phyloP scores from a whole-genome alignment of 768 basidiomycete species.

The Pleurotus salmoneostramineus region DNA sequence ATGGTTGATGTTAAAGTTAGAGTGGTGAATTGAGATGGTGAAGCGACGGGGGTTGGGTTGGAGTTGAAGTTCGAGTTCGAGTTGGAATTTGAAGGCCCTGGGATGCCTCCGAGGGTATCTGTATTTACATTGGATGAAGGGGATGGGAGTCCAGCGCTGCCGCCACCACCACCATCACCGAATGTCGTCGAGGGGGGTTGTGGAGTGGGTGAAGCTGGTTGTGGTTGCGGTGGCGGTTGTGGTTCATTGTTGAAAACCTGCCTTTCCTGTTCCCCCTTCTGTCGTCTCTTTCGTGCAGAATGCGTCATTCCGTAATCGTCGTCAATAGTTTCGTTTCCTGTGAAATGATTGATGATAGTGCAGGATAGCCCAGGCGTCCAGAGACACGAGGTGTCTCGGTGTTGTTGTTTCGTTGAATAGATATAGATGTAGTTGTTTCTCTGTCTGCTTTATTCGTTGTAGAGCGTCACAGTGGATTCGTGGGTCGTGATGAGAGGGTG shows the following conservation, averaged over 20 bases:
- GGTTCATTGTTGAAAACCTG: constrained; percentile 2
- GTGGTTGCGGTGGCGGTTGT: neutral
- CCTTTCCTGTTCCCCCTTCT: neutral
- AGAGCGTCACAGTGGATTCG: too few species aligned
- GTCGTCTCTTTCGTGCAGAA: constrained; percentile 2
- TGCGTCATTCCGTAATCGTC: neutral
- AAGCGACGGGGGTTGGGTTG: constrained; percentile 7
- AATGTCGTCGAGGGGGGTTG: neutral
- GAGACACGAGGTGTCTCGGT: too few species aligned
- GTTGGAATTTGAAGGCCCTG: neutral
- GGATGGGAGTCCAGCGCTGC: neutral
- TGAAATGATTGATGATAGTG: too few species aligned
- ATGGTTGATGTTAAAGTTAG: constrained; percentile 28
- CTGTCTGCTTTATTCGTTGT: neutral
- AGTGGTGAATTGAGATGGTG: constrained; percentile 6
- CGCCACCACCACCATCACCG: neutral
- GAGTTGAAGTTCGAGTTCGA: constrained; percentile 1
- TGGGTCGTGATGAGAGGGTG: neutral
- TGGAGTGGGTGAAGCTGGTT: neutral
- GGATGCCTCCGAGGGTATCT: neutral
- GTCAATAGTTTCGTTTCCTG: neutral
- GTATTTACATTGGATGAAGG: neutral
- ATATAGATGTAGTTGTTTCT: neutral
- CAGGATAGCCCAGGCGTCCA: too few species aligned
- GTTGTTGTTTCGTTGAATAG: neutral